phyloP scores from a whole-genome alignment of 495 filamentous ascomycete species.

The Staphylotrichum tortipilum region DNA sequence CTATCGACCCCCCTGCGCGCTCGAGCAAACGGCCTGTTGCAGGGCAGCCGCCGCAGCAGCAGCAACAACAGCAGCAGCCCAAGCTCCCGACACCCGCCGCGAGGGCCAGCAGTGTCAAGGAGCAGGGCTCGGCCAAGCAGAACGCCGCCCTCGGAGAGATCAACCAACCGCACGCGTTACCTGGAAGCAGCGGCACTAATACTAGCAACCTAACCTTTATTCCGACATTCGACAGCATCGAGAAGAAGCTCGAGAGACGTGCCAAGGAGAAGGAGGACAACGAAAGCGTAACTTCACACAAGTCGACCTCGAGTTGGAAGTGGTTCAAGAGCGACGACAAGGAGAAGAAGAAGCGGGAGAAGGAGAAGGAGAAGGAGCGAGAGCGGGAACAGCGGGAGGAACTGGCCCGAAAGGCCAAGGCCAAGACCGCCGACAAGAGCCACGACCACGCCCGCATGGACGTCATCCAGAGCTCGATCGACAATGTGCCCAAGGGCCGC shows the following conservation, averaged over 20 bases:
- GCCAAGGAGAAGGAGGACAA: slow-evolving; percentile 48
- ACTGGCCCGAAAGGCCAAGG: slow-evolving; percentile 48
- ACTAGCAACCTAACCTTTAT: slow-evolving; percentile 80
- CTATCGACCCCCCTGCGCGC: slow-evolving; percentile 37
- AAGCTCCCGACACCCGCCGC: slow-evolving; percentile 10
- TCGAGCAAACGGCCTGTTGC: slow-evolving; percentile 40
- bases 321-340: slow-evolving; percentile 44
- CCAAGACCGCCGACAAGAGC: slow-evolving; percentile 46
- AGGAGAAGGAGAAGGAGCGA: slow-evolving; percentile 55
- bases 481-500: slow-evolving; percentile 54
- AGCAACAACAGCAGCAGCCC: no score
- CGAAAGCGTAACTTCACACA: slow-evolving; percentile 42
- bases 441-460: slow-evolving; percentile 74
- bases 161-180: slow-evolving; percentile 54
- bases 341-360: slow-evolving; percentile 38
- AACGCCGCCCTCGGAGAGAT: slow-evolving; percentile 53
- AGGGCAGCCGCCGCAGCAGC: no score
- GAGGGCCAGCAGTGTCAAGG: slow-evolving; percentile 13
- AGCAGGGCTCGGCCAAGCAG: slow-evolving; percentile 7
- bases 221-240: slow-evolving; percentile 59
- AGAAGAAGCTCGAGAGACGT: slow-evolving; percentile 60
- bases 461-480: slow-evolving; percentile 72
- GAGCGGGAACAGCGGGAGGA: slow-evolving; percentile 47
- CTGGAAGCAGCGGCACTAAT: slow-evolving; percentile 55
- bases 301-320: slow-evolving; percentile 81